Conservation (phyloP, 2,329 filamentous ascomycete genomes). For the Penicillium psychrosexuale region DNA sequence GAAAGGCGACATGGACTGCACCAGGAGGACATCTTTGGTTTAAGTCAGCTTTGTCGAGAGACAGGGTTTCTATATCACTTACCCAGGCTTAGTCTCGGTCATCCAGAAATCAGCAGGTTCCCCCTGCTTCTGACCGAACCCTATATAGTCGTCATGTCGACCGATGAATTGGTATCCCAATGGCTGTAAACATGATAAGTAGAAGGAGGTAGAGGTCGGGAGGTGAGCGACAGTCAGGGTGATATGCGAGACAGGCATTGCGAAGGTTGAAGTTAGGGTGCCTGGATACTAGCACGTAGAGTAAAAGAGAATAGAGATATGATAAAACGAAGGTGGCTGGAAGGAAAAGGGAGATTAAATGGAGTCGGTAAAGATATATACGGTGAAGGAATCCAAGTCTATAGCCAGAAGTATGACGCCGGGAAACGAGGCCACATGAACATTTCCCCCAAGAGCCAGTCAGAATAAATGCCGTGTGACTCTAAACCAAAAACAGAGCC, state of each 20-base stretch:
- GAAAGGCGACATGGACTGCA: conserved; percentile 63
- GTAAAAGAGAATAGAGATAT: background rate
- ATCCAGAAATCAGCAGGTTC: conserved; percentile 61
- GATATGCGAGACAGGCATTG: conserved; percentile 62
- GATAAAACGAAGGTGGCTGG: conserved; percentile 2
- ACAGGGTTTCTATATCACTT: conserved; percentile 23
- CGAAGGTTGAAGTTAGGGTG: conserved; percentile 6
- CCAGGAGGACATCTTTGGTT: conserved; percentile 46
- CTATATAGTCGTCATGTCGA: conserved; percentile 59
- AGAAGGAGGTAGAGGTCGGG: conserved; percentile 77
- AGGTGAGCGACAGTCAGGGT: conserved; percentile 72
- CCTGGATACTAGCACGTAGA: background rate
- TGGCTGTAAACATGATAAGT: conserved; percentile 72
- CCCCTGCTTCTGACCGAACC: conserved; percentile 56
- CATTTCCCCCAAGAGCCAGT: conserved; percentile 13
- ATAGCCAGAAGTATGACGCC: conserved; percentile 22
- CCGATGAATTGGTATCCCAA: conserved; percentile 72
- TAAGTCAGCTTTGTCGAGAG: conserved; percentile 12
- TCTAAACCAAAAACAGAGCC: conserved; percentile 10
- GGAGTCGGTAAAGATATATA: conserved; percentile 20
- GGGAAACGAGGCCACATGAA: conserved; percentile 10
- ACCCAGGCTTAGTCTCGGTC: conserved; percentile 60
- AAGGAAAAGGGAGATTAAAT: conserved; percentile 4
- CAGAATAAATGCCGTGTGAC: background rate
- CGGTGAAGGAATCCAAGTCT: conserved; percentile 16